Percentiles rank a stretch among this genome's conserved stretches.
These are phyloP conservation scores for Silene noctiflora DNA, from an alignment of 179 eudicot species.

Conservation along the genomic window DNA sequence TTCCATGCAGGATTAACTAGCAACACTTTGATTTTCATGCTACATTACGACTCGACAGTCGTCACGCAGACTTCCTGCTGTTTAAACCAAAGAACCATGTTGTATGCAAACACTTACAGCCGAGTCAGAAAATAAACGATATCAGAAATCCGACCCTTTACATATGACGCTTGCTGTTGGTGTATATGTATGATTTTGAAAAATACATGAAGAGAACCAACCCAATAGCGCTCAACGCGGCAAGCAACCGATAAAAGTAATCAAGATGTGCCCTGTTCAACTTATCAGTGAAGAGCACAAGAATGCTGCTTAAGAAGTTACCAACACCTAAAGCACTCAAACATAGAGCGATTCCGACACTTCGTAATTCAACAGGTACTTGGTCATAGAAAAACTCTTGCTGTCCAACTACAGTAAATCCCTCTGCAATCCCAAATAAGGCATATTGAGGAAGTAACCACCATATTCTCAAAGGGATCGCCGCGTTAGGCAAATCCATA, in stretches of 20 bases:
- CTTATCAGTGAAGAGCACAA: conserved; percentile 37
- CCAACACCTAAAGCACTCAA: conserved; percentile 46
- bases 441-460: conserved; percentile 55
- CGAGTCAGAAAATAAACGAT: conserved; percentile 11
- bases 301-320: conserved; percentile 44
- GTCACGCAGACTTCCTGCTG: no score
- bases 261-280: conserved; percentile 25
- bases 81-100: no score
- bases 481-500: conserved; percentile 36
- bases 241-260: neutral
- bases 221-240: neutral
- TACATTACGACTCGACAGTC: no score
- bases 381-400: conserved; percentile 67
- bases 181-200: neutral
- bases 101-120: conserved; percentile 23
- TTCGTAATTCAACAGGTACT: conserved; percentile 44
- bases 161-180: neutral
- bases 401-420: conserved; percentile 48
- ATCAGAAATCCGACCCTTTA: neutral
- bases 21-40: neutral
- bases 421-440: conserved; percentile 42
- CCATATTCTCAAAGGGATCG: conserved; percentile 52
- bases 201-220: neutral
- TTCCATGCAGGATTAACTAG: no score
- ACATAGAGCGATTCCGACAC: conserved; percentile 51